Evolutionary conservation across 352 stramenopile species (phyloP).

Genomic region (Phytopythium mirpurense): DNA sequence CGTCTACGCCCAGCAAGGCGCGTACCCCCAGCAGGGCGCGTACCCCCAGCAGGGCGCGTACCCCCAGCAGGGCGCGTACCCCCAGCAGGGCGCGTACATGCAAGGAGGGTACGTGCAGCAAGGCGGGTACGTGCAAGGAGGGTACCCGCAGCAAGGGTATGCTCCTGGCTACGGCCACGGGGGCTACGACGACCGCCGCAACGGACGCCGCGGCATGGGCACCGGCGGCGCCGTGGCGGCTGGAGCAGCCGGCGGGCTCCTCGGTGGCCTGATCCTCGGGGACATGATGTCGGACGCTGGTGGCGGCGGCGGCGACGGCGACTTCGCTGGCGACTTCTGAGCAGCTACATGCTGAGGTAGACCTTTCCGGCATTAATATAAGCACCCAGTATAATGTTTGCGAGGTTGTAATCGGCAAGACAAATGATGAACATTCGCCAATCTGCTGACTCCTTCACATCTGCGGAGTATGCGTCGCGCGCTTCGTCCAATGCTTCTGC

Average conservation of each 20-base stretch:
- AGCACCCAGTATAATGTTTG: too few species aligned
- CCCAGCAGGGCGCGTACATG: conserved; percentile 4
- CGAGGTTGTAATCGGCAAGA: too few species aligned
- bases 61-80: conserved; percentile 12
- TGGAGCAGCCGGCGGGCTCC: conserved; percentile 27
- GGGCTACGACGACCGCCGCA: background rate
- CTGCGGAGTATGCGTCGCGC: too few species aligned
- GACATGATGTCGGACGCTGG: conserved; percentile 5
- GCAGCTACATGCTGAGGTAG: too few species aligned
- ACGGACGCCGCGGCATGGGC: conserved; percentile 5
- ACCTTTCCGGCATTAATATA: too few species aligned
- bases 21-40: conserved; percentile 2
- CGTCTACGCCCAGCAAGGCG: conserved; percentile 6
- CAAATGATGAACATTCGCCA: too few species aligned
- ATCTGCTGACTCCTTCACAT: too few species aligned
- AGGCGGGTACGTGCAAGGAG: conserved; percentile 18
- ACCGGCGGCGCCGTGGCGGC: conserved; percentile 28
- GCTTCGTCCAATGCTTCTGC: too few species aligned
- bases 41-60: conserved; percentile 27
- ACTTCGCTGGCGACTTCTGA: conserved; percentile 32
- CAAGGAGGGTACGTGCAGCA: conserved; percentile 29
- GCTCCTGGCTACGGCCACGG: conserved; percentile 12
- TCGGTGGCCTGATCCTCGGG: conserved; percentile 36
- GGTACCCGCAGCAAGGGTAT: conserved; percentile 36
- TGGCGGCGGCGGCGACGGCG: conserved; percentile 6